Percentiles rank a stretch among this genome's conserved stretches.
Conservation (phyloP, 257 asterid genomes). For the Lycium barbarum region DNA sequence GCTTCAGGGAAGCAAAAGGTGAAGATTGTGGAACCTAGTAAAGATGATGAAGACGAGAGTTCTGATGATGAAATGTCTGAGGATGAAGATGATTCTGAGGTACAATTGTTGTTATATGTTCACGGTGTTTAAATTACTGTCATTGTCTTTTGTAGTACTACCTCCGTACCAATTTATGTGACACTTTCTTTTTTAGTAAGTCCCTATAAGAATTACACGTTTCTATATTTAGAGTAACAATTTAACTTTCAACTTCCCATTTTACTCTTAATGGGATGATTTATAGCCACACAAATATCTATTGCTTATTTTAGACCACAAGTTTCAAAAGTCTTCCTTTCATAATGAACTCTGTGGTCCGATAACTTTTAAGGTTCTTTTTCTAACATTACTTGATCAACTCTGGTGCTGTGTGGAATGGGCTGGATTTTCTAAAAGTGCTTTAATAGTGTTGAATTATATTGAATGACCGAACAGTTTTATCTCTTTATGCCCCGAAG, state of each 20-base stretch:
- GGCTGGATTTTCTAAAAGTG: neutral
- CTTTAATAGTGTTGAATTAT: neutral
- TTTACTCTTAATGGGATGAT: no score
- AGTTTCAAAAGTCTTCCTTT: no score
- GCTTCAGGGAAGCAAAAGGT: slow-evolving; percentile 44
- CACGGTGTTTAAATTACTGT: neutral
- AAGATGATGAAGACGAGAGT: slow-evolving; percentile 28
- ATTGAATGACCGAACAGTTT: slow-evolving; percentile 1
- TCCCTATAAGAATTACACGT: no score
- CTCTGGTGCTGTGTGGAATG: neutral
- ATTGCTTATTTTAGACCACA: no score
- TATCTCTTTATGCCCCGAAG: neutral
- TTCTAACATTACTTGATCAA: neutral
- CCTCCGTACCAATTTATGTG: no score
- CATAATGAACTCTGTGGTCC: no score
- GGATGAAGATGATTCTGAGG: slow-evolving; percentile 36
- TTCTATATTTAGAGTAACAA: no score
- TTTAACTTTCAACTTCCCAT: no score
- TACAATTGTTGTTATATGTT: neutral
- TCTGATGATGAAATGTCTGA: slow-evolving; percentile 35
- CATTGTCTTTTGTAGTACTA: neutral
- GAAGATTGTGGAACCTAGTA: slow-evolving; percentile 60
- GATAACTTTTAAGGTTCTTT: neutral
- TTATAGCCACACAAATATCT: no score
- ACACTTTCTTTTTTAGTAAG: no score